Percentiles rank a stretch among this genome's conserved stretches.
These are phyloP conservation scores for Penicillium chermesinum DNA, from an alignment of 495 filamentous ascomycete species.

Conservation along the genomic window DNA sequence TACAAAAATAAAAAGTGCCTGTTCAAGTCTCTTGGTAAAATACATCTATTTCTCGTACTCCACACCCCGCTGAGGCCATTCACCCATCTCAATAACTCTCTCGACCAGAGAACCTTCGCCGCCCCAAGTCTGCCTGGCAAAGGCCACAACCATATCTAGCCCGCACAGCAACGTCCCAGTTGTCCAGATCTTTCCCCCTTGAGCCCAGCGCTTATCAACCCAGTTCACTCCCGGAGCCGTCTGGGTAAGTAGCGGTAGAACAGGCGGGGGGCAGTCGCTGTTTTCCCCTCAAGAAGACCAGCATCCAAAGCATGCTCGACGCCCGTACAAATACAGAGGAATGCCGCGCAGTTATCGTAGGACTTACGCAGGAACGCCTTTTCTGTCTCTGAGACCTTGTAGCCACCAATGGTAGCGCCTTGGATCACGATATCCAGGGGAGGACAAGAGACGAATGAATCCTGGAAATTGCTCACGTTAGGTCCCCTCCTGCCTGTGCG, in stretches of 20 bases:
- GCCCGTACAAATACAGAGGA: neutral
- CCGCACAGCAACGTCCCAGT: conserved; percentile 29
- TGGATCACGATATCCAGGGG: neutral
- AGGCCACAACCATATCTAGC: conserved; percentile 22
- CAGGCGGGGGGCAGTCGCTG: neutral
- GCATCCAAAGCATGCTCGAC: neutral
- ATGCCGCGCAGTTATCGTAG: neutral
- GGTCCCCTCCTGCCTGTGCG: too few species aligned
- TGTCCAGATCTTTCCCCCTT: conserved; percentile 27
- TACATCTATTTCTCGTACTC: neutral
- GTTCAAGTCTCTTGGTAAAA: too few species aligned
- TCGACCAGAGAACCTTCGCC: neutral
- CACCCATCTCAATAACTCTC: neutral
- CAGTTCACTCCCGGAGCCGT: conserved; percentile 15
- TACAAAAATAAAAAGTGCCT: too few species aligned
- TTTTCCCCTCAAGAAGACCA: neutral
- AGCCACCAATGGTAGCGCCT: neutral
- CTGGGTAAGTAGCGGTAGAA: neutral
- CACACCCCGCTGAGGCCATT: neutral
- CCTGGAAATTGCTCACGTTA: too few species aligned
- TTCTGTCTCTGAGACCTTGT: neutral
- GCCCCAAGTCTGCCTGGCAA: neutral
- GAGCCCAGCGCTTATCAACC: conserved; percentile 25
- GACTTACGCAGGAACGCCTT: neutral
- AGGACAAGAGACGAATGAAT: neutral